Base-by-base conservation (phyloP, 2,329 filamentous ascomycete genomes). In the Aspergillus puulaauensis region DNA sequence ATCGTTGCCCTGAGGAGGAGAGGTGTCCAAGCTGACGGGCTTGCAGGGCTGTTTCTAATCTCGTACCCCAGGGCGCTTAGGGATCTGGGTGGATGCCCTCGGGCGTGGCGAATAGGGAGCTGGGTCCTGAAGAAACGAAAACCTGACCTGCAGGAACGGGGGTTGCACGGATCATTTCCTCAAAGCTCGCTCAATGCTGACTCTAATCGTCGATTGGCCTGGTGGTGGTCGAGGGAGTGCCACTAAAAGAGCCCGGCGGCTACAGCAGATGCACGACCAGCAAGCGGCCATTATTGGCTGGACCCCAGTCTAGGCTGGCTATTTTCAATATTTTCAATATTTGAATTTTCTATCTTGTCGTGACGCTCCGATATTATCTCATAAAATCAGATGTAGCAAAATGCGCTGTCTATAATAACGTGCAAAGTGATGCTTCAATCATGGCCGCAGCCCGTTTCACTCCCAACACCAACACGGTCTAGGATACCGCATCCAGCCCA, bases 41-140 rank as follows among this genome's bases (percentile, higher is more conserved):
- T 37, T 58, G 56, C 46, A 54, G 45, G 27, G 43, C 7, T 14
- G 51, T 51, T 58, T 58, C 56, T 58, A 58, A 54, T 46, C 40
- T 50, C 51, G 51, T 58, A 41, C 23, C 21, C 39, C 11, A 12
- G 31, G 56, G 56, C 56, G 56, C 56, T 54, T 58, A 51, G 35
- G 21, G 41, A 58, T 43, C 50, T 48, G 17, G 35, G 44, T 23
- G 45, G 40, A 27, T 57, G 45, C 31, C 19, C 3, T 19, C 19
- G 19, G 19, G 19, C 3, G 11, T 54, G 21, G 17, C 56, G 35
- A 57, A 50, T 57, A 44, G 11, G 21, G 3, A 27, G 14, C 21
- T 19, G 12, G 6, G 14, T 24, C 40, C 43, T 19, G 40, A 23
- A 47, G 23, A 27, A 31, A 47, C 11, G 6, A 45, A n/a, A 6